Evolutionary conservation across 768 basidiomycete species (phyloP), one percentile per base, ranked within the genome.

Genomic region (Tephrocybe sp.): DNA sequence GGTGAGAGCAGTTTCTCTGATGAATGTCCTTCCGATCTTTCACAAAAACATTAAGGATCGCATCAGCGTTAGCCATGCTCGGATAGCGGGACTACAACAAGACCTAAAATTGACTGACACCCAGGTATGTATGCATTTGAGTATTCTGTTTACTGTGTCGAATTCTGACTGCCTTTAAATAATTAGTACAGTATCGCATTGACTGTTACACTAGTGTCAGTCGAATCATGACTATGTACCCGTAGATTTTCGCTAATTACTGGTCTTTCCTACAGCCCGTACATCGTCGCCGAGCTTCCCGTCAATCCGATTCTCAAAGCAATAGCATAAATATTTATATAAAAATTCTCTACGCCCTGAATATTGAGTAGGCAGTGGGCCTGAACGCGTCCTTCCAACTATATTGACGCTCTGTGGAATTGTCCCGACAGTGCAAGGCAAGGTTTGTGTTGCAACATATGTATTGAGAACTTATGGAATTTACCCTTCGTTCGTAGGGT

Each of bases 331-430:
- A n/a, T n/a, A 15, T 16, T 32, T 5, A 6, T 40, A 1, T 15
- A 13, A 6, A 15, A 13, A 2, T n/a, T 9, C 30, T 8, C 18
- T 44, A 24, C 16, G 16, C 27, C 13, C 13, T 32, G 37, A 15
- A 44, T 19, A 30, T 15, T 15, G 62, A n/a, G n/a, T 5, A 52
- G 64, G 49, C 51, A 48, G 51, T 76, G 12, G 76, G 78, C 72
- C 79, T 0, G 64, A 76, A 35, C 53, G 68, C n/a, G 63, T 76
- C 53, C 62, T 79, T 18, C 76, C 78, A 0, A 27, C 65, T 7
- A 66, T 77, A 60, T 61, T 76, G 34, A 64, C 64, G 1, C 38
- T 67, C 5, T 80, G 78, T 76, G 78, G 78, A 13, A 36, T n/a
- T n/a, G n/a, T n/a, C n/a, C n/a, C n/a, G n/a, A n/a, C n/a, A n/a